Evolutionary conservation across 2,329 filamentous ascomycete species (phyloP), one percentile per base, ranked within the genome.

Genomic region (Ceratocystis eucalypticola): DNA sequence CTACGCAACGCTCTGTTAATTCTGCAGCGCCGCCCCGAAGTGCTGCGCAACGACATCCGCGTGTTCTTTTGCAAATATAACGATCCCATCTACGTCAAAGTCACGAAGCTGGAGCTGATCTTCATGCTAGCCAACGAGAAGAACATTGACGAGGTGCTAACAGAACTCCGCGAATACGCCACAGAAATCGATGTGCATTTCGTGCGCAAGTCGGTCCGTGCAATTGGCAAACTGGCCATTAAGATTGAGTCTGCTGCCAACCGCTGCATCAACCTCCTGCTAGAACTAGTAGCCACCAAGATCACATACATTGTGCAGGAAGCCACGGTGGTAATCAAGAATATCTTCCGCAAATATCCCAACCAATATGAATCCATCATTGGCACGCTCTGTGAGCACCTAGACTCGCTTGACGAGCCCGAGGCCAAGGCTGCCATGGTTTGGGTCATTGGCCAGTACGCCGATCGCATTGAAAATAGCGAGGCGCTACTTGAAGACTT

Each of bases 21-120:
- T 71, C 79, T 99, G 64, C 94, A 99, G 75, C 83, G 93, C 71
- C 83, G 93, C 66, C 94, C 94, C 0, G 94, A 97, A 72, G 93
- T 99, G 7, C 77, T 99, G 65, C 85, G 91, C 69, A 97, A 96
- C 76, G 94, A 99, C 75, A 97, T 99, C 69, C 86, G 94, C 61
- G 94, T 99, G 41, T 99, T 99, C 78, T 99, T 99, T 77, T 99
- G 94, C 85, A 99, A 99, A 80, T 99, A 99, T 77, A 99, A 99
- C 75, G 94, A 99, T 73, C 94, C 94, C 0, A 99, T 99, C 70
- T 99, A 97, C 75, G 94, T 99, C 77, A 99, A 99, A 76, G 94
- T 99, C 64, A 99, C 94, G 17, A 99, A 99, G 77, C 82, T 99
- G 62, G 94, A 99, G 77, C 83, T 99, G 71, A 97, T 99, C 70